Evolutionary conservation across 495 filamentous ascomycete species (phyloP), one percentile per base, ranked within the genome.

Genomic region (Trichoderma reesei): DNA sequence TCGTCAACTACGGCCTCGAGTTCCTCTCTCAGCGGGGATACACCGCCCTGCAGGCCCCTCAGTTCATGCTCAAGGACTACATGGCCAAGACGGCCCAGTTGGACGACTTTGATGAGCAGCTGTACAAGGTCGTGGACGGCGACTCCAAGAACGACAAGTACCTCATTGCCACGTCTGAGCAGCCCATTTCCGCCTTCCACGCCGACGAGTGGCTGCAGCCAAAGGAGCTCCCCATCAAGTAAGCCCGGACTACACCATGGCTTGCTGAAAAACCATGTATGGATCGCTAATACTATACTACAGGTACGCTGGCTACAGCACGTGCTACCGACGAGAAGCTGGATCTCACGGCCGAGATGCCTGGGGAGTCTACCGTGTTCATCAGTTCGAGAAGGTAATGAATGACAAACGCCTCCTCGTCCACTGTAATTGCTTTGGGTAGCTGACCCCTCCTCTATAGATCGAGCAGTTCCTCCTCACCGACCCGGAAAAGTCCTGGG

Each of bases 21-120:
- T 97, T 96, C 73, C 83, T 98, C 18, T 82, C 82, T 72, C 76
- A 73, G 78, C 86, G 77, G 81, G 89, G 78, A 26, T 98, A 95
- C 76, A 91, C 80, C n/a, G 86, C 91, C 3, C 88, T 94, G 63
- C 91, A 96, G 72, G 90, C 93, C 11, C 94, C 94, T 3, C 91
- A 92, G 67, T 96, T 98, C 79, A 98, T 98, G 94, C 82, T 93
- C 61, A 88, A 86, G 76, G 90, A 96, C 44, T 87, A 90, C 73
- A 98, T 98, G 95, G 94, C 91, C n/a, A 97, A 97, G 79, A 98
- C 94, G 1, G 94, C 94, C 3, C 95, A 98, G 77, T 85, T 98
- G 18, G 91, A 93, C 71, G 90, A 98, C 67, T 98, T 98, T 70
- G 94, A 98, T 68, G 94, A 98, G 73, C 92, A 98, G 71, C 75